Evolutionary conservation across 129 eudicot genomes (phyloP), one percentile per base, ranked within the genome.

Genomic region (Arctium lappa): DNA sequence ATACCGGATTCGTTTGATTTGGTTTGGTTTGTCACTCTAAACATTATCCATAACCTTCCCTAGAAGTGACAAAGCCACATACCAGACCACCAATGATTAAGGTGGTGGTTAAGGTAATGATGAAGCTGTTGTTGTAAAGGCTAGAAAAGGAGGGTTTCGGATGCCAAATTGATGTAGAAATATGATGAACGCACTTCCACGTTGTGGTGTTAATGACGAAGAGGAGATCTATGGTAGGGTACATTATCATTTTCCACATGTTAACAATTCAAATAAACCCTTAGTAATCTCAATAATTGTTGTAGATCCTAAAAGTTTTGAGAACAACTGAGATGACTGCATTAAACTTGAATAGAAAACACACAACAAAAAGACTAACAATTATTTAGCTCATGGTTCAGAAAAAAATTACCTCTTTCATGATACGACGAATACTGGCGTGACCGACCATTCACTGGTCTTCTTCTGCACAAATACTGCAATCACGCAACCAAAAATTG

Each of bases 391-490:
- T 68, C 72, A 30, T 29, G 6, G 37, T 68, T 68, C 36, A n/a
- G 69, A 16, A 44, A 40, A 38, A 12, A 53, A 18, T 27, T 8
- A 76, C 84, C 89, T 81, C 81, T 86, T 56, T 79, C 78, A 62
- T 13, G 60, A 69, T 27, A 81, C 2, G 85, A 73, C 11, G 91
- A 86, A 56, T 79, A 81, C 16, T 44, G 76, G 63, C 90, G 89
- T 39, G 87, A 65, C 75, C 86, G 89, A 40, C 79, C 75, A 80
- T 90, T 85, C 30, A 72, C 83, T 7, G 90, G 82, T 73, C 39
- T 87, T 80, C 88, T 88, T 86, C 87, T 88, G 84, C 77, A 75
- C 75, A 87, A 78, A 81, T 81, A 77, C 94, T 90, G 83, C 81
- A 68, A 10, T 72, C 16, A 75, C 3, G 31, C 16, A 68, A 1